Evolutionary conservation across 2,329 filamentous ascomycete genomes (phyloP).

Genomic region (Fulvia fulva): DNA sequence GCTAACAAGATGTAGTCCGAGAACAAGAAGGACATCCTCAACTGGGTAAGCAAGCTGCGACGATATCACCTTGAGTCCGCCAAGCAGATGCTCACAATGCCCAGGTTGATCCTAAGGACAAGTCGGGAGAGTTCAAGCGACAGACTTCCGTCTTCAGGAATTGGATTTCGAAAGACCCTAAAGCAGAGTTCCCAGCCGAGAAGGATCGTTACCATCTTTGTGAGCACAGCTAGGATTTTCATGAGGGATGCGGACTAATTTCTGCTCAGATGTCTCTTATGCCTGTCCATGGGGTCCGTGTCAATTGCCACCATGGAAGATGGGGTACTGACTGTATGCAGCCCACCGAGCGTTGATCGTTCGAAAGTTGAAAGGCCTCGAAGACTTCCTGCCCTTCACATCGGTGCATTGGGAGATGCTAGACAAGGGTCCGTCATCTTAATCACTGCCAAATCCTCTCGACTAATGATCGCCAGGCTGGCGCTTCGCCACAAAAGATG

Average conservation of each 20-base stretch:
- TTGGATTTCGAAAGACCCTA: constrained; percentile 68
- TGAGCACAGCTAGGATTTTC: neutral
- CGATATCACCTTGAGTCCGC: constrained; percentile 70
- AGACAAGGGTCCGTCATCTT: constrained; percentile 50
- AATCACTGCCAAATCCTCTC: neutral
- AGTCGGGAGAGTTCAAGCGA: constrained; percentile 87
- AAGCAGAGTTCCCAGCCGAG: constrained; percentile 76
- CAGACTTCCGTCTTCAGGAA: constrained; percentile 78
- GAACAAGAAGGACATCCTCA: constrained; percentile 56
- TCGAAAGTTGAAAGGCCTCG: constrained; percentile 84
- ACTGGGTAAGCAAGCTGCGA: constrained; percentile 62
- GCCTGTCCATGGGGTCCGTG: constrained; percentile 78
- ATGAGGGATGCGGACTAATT: neutral
- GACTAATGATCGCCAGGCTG: constrained; percentile 55
- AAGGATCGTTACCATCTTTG: constrained; percentile 88
- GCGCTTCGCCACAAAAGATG: constrained; percentile 70
- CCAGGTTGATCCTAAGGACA: constrained; percentile 69
- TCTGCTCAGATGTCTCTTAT: constrained; percentile 65
- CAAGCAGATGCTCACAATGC: constrained; percentile 78
- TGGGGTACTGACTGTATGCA: constrained; percentile 29
- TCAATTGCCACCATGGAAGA: neutral
- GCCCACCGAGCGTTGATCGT: constrained; percentile 85
- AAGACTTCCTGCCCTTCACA: constrained; percentile 74
- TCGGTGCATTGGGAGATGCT: constrained; percentile 91
- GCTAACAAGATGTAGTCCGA: constrained; percentile 13